Percentiles rank a stretch among this genome's conserved stretches.
phyloP scores from a whole-genome alignment of 176 grass and related monocot genomes.

The Sorghum bicolor region Sorghum_bicolor_NCBIv3 NC_012872.2:9331001-9331500 shows the following conservation, averaged over 20 bases:
- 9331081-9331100: not conserved
- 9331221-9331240: not conserved
- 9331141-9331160: not conserved
- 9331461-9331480: too few species aligned
- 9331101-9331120: too few species aligned
- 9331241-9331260: not conserved
- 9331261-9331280: not conserved
- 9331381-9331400: too few species aligned
- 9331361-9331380: too few species aligned
- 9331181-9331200: not conserved
- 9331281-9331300: not conserved
- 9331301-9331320: not conserved
- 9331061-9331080: not conserved
- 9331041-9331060: not conserved
- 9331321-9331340: too few species aligned
- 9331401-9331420: too few species aligned
- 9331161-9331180: not conserved
- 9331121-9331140: not conserved
- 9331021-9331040: not conserved
- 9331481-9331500: too few species aligned
- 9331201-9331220: not conserved
- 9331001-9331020: not conserved
- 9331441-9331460: too few species aligned
- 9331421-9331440: too few species aligned
- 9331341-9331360: too few species aligned